Base-by-base conservation (phyloP, 805 yeast genomes). In the Kodamaea laetipori region DNA sequence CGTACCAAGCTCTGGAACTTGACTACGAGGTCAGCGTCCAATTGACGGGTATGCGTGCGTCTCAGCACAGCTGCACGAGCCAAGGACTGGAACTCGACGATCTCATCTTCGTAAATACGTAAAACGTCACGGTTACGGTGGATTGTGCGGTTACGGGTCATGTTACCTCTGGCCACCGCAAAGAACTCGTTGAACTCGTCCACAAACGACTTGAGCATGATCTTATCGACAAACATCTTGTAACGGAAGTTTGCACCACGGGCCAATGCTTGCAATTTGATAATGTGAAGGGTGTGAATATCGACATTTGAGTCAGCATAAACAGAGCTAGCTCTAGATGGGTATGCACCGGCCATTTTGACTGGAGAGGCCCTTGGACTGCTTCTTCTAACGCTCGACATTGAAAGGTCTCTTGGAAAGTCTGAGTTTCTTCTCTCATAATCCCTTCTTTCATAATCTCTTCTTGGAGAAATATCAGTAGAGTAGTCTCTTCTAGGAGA, bases 231-330 rank as follows among this genome's bases (percentile, higher is more conserved):
- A 58, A 80, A 81, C 66, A 82, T 68, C 15, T 67, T 65, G 57
- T 82, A 86, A 41, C 96, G 73, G 43, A 78, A 66, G 31, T 80
- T 69, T 0, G 86, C 81, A 13, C 94, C 95, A 51, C 88, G 70
- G 12, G 86, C 75, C 17, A 81, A 63, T 0, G 94, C 78, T 59
- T 90, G 96, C 12, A 90, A 65, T 43, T 64, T 68, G 28, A 74
- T 63, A 28, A 84, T 74, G 41, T 63, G 41, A 12, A 30, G 50
- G 12, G 28, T 17, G 6, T 42, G 44, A 28, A 46, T 24, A 12
- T 44, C 46, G 11, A 45, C 46, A 17, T 30, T 30, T 4, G 34
- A 12, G 17, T 38, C 34, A 9, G 28, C 12, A 13, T 28, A 30
- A n/a, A 11, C 34, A 13, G 34, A 30, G 10, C 19, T 15, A 15